Conservation (phyloP, 2,329 filamentous ascomycete genomes). For the Erysiphe pulchra region DNA sequence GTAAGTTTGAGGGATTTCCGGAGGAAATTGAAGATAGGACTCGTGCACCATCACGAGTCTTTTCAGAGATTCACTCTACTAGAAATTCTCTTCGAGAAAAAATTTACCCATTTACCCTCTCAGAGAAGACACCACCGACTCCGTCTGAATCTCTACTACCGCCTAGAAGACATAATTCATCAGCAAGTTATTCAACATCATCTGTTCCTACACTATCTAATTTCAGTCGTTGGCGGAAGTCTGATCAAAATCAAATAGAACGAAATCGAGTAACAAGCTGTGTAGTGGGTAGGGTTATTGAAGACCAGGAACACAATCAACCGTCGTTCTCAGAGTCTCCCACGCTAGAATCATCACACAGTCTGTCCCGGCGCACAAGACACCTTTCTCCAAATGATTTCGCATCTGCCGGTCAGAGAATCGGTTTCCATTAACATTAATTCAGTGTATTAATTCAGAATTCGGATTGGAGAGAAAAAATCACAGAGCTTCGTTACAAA, state of each 20-base stretch:
- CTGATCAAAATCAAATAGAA: slow-evolving; percentile 11
- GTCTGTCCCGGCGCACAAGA: too few relatives aligned
- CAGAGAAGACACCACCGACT: slow-evolving; percentile 11
- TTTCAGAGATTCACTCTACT: slow-evolving; percentile 25
- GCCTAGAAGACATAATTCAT: slow-evolving; percentile 25
- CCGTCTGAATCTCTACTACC: slow-evolving; percentile 22
- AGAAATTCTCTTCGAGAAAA: slow-evolving; percentile 15
- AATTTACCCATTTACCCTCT: slow-evolving; percentile 10
- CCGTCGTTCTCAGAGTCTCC: too few relatives aligned
- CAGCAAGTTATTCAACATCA: slow-evolving; percentile 16
- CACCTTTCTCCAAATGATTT: too few relatives aligned
- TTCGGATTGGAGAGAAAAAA: too few relatives aligned
- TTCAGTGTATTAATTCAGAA: too few relatives aligned
- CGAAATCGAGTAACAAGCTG: slow-evolving; percentile 9
- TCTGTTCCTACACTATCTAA: slow-evolving; percentile 5
- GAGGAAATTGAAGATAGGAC: slow-evolving; percentile 23
- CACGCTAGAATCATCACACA: too few relatives aligned
- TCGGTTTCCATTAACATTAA: too few relatives aligned
- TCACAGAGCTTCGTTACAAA: too few relatives aligned
- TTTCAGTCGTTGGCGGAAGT: slow-evolving; percentile 7
- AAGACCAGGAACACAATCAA: slow-evolving; percentile 6
- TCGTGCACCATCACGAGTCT: slow-evolving; percentile 30
- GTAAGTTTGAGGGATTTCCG: slow-evolving; percentile 10
- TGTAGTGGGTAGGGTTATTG: slow-evolving; percentile 6
- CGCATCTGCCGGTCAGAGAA: too few relatives aligned